phyloP scores from a whole-genome alignment of 768 basidiomycete genomes.

The Leccinum disarticulatum region DNA sequence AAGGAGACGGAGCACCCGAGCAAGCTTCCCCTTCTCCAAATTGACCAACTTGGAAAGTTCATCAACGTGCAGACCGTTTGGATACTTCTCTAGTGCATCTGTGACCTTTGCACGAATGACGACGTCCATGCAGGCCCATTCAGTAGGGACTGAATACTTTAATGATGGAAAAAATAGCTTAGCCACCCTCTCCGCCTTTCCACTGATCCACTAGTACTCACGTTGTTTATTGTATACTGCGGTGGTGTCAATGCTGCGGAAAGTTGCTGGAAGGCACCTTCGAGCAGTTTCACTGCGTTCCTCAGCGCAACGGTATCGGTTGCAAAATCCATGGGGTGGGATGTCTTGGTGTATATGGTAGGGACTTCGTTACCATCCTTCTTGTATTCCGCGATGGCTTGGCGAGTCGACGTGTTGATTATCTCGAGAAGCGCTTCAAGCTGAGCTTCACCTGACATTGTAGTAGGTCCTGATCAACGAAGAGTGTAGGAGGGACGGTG shows the following conservation, averaged over 20 bases:
- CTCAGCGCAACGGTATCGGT: constrained; percentile 21
- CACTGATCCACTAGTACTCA: constrained; percentile 10
- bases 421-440: constrained; percentile 21
- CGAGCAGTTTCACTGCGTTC: constrained; percentile 27
- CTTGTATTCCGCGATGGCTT: constrained; percentile 28
- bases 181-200: background rate
- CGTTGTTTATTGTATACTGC: constrained; percentile 24
- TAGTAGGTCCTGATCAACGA: background rate
- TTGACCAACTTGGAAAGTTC: background rate
- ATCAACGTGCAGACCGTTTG: background rate
- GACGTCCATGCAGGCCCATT: constrained; percentile 28
- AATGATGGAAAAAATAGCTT: background rate
- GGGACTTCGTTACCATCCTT: constrained; percentile 22
- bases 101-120: constrained; percentile 5
- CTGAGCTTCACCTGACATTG: constrained; percentile 21
- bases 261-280: constrained; percentile 28
- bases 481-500: background rate
- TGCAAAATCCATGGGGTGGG: constrained; percentile 24
- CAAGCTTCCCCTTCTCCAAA: background rate
- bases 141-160: constrained; percentile 22
- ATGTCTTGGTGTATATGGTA: constrained; percentile 22
- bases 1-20: constrained; percentile 32
- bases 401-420: constrained; percentile 29
- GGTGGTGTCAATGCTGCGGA: constrained; percentile 27
- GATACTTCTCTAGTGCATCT: background rate